These are phyloP conservation scores for Blastomyces silverae DNA, from an alignment of 2,329 filamentous ascomycete genomes.

Conservation along the genomic window DNA sequence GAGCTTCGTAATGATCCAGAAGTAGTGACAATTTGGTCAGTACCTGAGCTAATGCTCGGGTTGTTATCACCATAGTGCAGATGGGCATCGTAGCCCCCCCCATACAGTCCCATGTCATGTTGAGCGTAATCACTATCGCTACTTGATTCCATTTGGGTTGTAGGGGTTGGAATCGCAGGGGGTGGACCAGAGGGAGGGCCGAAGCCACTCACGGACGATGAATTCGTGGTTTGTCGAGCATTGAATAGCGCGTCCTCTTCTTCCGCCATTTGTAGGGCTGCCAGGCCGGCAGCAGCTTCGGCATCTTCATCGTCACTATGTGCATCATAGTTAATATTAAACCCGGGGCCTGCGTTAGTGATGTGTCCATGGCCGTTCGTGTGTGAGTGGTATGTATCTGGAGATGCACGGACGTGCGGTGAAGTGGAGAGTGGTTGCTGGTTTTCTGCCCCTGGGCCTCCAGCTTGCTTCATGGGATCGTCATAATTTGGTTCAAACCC, in stretches of 20 bases:
- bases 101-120: slow-evolving; percentile 67
- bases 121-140: slow-evolving; percentile 66
- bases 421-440: slow-evolving; percentile 29
- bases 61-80: slow-evolving; percentile 51
- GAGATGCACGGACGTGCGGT: slow-evolving; percentile 31
- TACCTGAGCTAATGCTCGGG: slow-evolving; percentile 8
- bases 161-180: slow-evolving; percentile 21
- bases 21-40: slow-evolving; percentile 13
- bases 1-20: slow-evolving; percentile 19
- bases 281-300: slow-evolving; percentile 75
- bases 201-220: slow-evolving; percentile 44
- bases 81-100: slow-evolving; percentile 61
- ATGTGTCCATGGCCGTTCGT: slow-evolving; percentile 46
- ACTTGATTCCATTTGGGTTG: slow-evolving; percentile 32
- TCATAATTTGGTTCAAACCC: slow-evolving; percentile 46
- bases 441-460: slow-evolving; percentile 45
- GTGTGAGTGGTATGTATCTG: slow-evolving; percentile 42
- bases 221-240: slow-evolving; percentile 51
- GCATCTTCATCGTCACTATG: slow-evolving; percentile 74
- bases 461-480: slow-evolving; percentile 52
- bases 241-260: slow-evolving; percentile 62
- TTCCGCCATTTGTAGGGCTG: slow-evolving; percentile 78
- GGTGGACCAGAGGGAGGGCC: slow-evolving; percentile 37
- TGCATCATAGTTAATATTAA: slow-evolving; percentile 43
- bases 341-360: slow-evolving; percentile 40